Evolutionary conservation across 768 basidiomycete genomes (phyloP), one percentile per base, ranked within the genome.

Genomic region (Porpolomopsis calyptriformis): DNA sequence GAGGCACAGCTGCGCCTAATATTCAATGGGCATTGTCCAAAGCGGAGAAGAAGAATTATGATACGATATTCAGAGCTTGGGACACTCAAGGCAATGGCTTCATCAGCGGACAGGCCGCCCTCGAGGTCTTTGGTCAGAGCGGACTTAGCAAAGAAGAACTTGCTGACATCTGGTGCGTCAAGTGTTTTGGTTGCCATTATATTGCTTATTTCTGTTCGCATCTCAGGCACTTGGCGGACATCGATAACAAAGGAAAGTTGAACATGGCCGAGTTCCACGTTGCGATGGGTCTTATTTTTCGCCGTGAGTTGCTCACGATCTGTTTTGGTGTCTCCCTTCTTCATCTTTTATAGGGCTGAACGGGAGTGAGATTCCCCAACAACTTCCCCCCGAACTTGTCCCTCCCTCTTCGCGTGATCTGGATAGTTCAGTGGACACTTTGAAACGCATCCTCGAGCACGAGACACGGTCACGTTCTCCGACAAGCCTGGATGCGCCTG

Each of bases 41-140:
- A 62, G 74, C 77, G 4, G 96, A 99, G 70, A 93, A 93, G 74
- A 94, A 96, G 70, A 84, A 83, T 52, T 99, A 98, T 56, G 89
- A 98, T 60, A 76, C 85, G 56, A 93, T 98, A 56, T 99, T 99
- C 68, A 73, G 94, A 49, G 84, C 88, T n/a, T 99, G 96, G 96
- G 94, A 97, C 59, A 64, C 78, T 0, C 71, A 77, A 33, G 70
- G 72, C 6, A 78, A 78, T 0, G 91, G 92, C 0, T 98, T 93
- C 63, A 88, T 99, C 57, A 77, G 64, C 40, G 93, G 96, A 22
- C 66, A 74, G 52, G 85, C 78, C 12, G 94, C 93, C 1, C 67
- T 85, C 37, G 89, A 94, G 59, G 91, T 96, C 20, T 98, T 99
- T 65, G 89, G 92, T 0, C 85, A 90, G 57, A 92, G 89, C 64